Evolutionary conservation across 208 protist genomes (phyloP), one percentile per base, ranked within the genome.

Genomic region (Leishmania arabica): DNA sequence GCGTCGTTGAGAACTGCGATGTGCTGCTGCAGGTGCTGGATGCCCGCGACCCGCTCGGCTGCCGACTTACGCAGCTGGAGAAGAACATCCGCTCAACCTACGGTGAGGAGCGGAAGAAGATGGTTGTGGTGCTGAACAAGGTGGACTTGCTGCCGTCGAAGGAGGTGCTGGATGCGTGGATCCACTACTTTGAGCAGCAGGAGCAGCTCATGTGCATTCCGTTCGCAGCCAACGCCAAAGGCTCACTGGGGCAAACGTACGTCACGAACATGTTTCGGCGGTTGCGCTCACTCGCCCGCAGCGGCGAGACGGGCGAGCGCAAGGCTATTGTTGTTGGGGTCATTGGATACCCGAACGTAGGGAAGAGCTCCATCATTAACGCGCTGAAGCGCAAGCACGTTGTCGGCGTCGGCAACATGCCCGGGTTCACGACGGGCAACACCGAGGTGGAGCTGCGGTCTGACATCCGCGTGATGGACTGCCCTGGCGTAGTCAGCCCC

Each of bases 261-360:
- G 85, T 96, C 17, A 54, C 80, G 56, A 95, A 95, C 74, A 74
- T 99, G 56, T 95, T 99, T 51, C 84, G 96, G 69, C 84, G 97
- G 7, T 88, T 99, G 15, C 98, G 98, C 78, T 94, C 95, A 58
- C 93, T 99, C 62, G 86, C 86, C 24, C 86, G 80, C 69, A 86
- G 53, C 96, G 89, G 92, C 9, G 93, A 97, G 76, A 95, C 88
- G 51, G 87, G 89, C 21, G 96, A 90, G 15, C 92, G 93, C 82
- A 97, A 95, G 80, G 79, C 93, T 8, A 98, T 99, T 76, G 95
- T 96, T 31, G 99, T 99, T 24, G 98, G 99, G 68, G 97, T 99
- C 51, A 99, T 99, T 89, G 99, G 99, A 49, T 99, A 99, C 82
- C 99, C 99, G 42, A 99, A 99, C 84, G 99, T 99, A 13, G 99